phyloP scores from a whole-genome alignment of 768 basidiomycete species.

The Trichaptum fuscoviolaceum region DNA sequence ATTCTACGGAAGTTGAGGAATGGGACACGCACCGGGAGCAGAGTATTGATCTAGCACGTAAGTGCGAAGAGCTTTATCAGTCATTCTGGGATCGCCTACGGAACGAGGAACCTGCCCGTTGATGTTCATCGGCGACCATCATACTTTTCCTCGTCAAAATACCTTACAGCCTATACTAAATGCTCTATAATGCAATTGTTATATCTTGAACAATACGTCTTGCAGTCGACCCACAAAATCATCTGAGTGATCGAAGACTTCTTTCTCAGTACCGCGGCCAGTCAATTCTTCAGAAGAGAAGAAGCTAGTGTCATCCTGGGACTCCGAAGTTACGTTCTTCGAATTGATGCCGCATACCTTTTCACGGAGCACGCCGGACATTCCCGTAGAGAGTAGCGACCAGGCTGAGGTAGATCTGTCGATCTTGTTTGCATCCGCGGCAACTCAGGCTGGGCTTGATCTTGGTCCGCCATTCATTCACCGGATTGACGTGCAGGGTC shows the following conservation, averaged over 20 bases:
- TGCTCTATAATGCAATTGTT: neutral
- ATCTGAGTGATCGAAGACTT: no score
- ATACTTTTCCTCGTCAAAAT: neutral
- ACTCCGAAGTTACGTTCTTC: no score
- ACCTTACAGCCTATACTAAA: neutral
- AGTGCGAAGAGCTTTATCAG: conserved; percentile 51
- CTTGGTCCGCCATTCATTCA: neutral
- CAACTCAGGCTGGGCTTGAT: no score
- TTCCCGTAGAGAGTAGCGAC: no score
- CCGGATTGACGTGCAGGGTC: neutral
- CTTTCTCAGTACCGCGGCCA: no score
- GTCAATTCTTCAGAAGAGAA: no score
- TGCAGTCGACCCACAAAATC: no score
- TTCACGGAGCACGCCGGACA: no score
- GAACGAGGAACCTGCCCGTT: neutral
- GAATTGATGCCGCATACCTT: no score
- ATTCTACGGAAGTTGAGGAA: conserved; percentile 39
- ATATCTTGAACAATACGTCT: neutral
- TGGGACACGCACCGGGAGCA: conserved; percentile 48
- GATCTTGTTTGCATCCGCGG: neutral
- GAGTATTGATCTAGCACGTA: conserved; percentile 42
- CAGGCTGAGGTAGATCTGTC: neutral
- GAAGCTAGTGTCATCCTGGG: no score
- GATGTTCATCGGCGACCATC: neutral
- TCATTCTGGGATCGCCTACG: conserved; percentile 21